phyloP scores from a whole-genome alignment of 176 grass and related monocot genomes.

The Hordeum marinum region DNA sequence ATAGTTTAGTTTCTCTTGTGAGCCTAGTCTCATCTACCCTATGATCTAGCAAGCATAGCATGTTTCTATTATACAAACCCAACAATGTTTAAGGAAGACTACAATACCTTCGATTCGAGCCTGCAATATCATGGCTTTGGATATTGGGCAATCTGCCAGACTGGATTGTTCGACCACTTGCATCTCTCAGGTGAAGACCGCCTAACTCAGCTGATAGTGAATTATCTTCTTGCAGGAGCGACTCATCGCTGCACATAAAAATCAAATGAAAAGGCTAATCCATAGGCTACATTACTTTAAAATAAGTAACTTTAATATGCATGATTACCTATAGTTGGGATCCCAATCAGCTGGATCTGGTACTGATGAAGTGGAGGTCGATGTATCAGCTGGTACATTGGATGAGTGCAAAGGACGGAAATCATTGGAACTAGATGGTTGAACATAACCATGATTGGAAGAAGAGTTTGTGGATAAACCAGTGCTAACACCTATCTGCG shows the following conservation, averaged over 20 bases:
- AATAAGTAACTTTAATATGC: conserved; percentile 20
- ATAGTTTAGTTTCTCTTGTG: not conserved
- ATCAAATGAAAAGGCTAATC: conserved; percentile 2
- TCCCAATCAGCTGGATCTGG: conserved; percentile 92
- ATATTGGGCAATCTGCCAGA: conserved; percentile 44
- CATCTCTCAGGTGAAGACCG: conserved; percentile 41
- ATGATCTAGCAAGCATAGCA: not conserved
- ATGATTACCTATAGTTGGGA: conserved; percentile 82
- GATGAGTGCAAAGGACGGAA: conserved; percentile 29
- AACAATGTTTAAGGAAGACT: not conserved
- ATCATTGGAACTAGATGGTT: conserved; percentile 30
- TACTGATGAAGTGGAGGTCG: conserved; percentile 55
- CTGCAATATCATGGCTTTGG: conserved; percentile 50
- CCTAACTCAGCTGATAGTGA: conserved; percentile 52
- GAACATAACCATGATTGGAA: conserved; percentile 51
- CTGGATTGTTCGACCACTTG: conserved; percentile 35
- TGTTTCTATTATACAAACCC: not conserved
- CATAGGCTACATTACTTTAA: conserved; percentile 18
- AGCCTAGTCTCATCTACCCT: not conserved
- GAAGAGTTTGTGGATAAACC: conserved; percentile 36
- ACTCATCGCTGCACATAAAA: conserved; percentile 72
- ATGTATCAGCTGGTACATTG: conserved; percentile 39
- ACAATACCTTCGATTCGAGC: conserved; percentile 66
- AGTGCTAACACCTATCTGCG: conserved; percentile 40
- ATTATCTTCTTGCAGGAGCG: conserved; percentile 83